phyloP scores from a whole-genome alignment of 139 green algal species.

The Penium margaritaceum region DNA sequence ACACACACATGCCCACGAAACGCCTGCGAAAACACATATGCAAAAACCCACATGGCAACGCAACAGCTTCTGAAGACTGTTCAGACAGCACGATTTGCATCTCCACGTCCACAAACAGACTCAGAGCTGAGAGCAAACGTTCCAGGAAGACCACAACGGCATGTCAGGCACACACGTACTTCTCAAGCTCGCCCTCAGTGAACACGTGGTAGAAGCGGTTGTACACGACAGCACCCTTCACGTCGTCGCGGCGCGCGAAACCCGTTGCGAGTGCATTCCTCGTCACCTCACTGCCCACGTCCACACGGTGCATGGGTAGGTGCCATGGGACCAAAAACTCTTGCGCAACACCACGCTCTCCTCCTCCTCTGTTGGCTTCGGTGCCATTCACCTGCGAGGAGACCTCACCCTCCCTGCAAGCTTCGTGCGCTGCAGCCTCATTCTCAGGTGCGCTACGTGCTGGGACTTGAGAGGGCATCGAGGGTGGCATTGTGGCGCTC shows the following conservation, averaged over 20 bases:
- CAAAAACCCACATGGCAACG: too few species aligned
- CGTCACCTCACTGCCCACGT: slow-evolving; percentile 37
- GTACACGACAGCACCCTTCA: slow-evolving; percentile 76
- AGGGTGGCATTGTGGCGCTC: not conserved
- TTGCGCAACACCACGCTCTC: not conserved
- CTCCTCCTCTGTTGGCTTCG: not conserved
- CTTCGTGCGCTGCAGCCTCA: not conserved
- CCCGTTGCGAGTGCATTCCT: slow-evolving; percentile 13
- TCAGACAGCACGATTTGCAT: too few species aligned
- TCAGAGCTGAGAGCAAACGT: not conserved
- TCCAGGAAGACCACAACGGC: not conserved
- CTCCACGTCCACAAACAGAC: not conserved
- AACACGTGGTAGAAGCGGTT: slow-evolving; percentile 95
- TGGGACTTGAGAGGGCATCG: not conserved
- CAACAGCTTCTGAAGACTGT: too few species aligned
- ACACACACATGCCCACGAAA: not conserved
- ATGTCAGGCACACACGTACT: slow-evolving; percentile 29
- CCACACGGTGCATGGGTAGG: slow-evolving; percentile 76
- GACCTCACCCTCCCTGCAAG: not conserved
- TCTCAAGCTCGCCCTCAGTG: slow-evolving; percentile 37
- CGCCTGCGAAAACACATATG: too few species aligned
- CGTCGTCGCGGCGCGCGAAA: slow-evolving; percentile 47
- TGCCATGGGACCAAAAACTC: slow-evolving; percentile 97
- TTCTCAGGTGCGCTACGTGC: not conserved
- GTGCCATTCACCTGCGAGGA: not conserved